Evolutionary conservation across 352 stramenopile species (phyloP).

Genomic region (Globisporangium mamillatum): DNA sequence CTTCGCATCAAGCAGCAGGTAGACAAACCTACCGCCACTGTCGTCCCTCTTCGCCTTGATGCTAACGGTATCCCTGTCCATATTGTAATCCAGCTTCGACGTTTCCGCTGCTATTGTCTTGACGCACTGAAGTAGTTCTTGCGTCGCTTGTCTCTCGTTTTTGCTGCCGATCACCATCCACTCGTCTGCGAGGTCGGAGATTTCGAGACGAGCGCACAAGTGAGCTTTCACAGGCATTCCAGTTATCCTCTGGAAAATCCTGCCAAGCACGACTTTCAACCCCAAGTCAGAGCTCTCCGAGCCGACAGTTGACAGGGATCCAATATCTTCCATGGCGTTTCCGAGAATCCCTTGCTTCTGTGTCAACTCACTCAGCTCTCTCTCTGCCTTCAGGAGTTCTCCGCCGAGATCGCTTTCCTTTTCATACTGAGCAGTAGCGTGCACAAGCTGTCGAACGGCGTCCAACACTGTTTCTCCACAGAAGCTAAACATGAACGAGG

Average conservation of each 20-base stretch:
- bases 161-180: constrained; percentile 7
- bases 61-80: not conserved
- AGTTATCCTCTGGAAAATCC: not conserved
- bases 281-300: not conserved
- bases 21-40: not conserved
- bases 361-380: not conserved
- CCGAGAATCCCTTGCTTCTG: not conserved
- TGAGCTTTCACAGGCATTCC: not conserved
- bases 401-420: not conserved
- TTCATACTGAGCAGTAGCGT: not conserved
- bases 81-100: not conserved
- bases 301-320: not conserved
- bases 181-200: not conserved
- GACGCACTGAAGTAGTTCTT: constrained; percentile 3
- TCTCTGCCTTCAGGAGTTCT: not conserved
- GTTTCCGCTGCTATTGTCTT: not conserved
- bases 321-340: not conserved
- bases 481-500: not conserved
- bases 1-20: not conserved
- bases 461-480: constrained; percentile 3
- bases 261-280: not conserved
- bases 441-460: not conserved
- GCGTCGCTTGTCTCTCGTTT: not conserved
- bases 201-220: not conserved
- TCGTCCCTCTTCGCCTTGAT: not conserved